Base-by-base conservation (phyloP, 306 rosid species). In the Medicago lupulina region DNA sequence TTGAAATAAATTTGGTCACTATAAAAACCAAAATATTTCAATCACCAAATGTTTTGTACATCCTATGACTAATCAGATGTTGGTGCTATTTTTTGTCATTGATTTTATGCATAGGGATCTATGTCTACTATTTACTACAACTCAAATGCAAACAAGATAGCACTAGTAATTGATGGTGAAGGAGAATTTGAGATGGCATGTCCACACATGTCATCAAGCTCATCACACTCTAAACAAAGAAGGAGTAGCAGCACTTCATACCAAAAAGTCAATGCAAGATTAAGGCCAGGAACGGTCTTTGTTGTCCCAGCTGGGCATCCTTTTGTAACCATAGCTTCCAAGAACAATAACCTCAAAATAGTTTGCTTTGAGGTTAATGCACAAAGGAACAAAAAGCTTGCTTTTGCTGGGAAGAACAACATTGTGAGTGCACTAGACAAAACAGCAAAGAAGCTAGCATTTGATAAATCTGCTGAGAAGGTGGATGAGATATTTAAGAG, bases 301-400 rank as follows among this genome's bases (percentile, higher is more conserved):
- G 85, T 86, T 46, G 87, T 72, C 3, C 97, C 93, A 0, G 81
- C 91, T 0, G 95, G 91, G 4, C 95, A 91, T 63, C 96, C 97
- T 4, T 57, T 74, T 39, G 77, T 88, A 0, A 8, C 51, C 1
- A 15, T 76, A 0, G 85, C 95, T 55, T 83, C 88, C 0, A 69
- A 15, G 17, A 47, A 60, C 8, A 77, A 39, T 31, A 82, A 92
- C 69, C 91, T 89, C 6, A 78, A 74, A 9, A 59, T 86, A 2
- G 0, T 89, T 13, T 86, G 88, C 70, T 92, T 89, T 57, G 90
- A 88, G 75, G 83, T 91, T 39, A 67, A 84, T n/a, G 91, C 91
- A 9, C 23, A 34, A 41, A 85, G 73, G 40, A 91, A 91, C 76
- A 63, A 59, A 8, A 89, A 43, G 78, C 64, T 76, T 17, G 62